A percentile compares a stretch with the other conserved stretches of the same genome.
Evolutionary conservation across 2,329 filamentous ascomycete species (phyloP).

Genomic region (Whalleya microplaca): DNA sequence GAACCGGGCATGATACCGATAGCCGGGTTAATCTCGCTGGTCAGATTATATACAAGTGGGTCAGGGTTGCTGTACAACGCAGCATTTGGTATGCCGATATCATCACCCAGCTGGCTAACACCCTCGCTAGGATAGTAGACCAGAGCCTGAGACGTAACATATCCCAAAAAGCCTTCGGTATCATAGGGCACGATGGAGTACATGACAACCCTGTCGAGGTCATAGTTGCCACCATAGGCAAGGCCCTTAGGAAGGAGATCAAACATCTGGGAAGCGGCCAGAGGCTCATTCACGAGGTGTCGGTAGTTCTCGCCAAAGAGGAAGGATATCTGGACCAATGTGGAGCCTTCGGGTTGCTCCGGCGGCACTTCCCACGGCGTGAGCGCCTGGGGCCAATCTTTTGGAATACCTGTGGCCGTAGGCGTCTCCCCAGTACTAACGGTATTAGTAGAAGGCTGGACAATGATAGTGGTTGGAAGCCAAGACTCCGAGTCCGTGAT

Average conservation of each 20-base stretch:
- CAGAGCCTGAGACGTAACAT: slow-evolving; percentile 79
- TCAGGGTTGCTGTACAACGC: slow-evolving; percentile 73
- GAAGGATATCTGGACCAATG: slow-evolving; percentile 85
- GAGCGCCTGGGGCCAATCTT: slow-evolving; percentile 74
- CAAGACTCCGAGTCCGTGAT: slow-evolving; percentile 49
- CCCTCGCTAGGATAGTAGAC: slow-evolving; percentile 75
- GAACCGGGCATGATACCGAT: slow-evolving; percentile 67
- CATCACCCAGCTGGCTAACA: slow-evolving; percentile 68
- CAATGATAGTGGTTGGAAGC: slow-evolving; percentile 65
- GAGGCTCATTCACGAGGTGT: slow-evolving; percentile 73
- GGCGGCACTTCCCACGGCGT: slow-evolving; percentile 64
- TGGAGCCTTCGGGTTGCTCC: slow-evolving; percentile 63
- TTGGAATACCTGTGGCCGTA: slow-evolving; percentile 61
- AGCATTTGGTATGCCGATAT: slow-evolving; percentile 74
- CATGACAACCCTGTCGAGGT: slow-evolving; percentile 62
- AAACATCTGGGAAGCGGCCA: slow-evolving; percentile 86
- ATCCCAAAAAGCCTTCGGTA: slow-evolving; percentile 69
- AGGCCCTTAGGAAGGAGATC: slow-evolving; percentile 74
- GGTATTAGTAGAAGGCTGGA: slow-evolving; percentile 53
- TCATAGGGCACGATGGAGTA: slow-evolving; percentile 76
- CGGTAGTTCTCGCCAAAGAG: slow-evolving; percentile 78
- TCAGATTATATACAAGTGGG: slow-evolving; percentile 70
- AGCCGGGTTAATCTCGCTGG: slow-evolving; percentile 80
- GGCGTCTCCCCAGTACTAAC: slow-evolving; percentile 43
- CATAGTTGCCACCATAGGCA: slow-evolving; percentile 63